Base-by-base conservation (phyloP, 495 filamentous ascomycete species). In the Gamarada debralockiae region DNA sequence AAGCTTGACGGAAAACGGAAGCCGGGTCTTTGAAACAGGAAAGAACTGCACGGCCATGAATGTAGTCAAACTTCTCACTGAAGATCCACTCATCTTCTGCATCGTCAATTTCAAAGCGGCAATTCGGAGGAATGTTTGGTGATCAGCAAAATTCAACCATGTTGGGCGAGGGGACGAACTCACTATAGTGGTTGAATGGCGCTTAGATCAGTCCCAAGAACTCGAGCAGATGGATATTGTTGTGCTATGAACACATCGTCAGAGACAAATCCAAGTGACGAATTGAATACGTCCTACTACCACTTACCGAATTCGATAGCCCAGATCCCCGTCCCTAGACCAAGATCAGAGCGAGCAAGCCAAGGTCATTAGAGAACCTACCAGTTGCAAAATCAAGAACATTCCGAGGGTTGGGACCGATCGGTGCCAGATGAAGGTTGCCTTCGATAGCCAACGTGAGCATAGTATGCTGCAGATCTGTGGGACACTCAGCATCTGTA, bases 61-160 rank as follows among this genome's bases (percentile, higher is more conserved):
- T 67, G 53, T 66, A 74, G 63, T 79, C 74, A 55, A 79, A 77
- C 33, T 56, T 54, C 15, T 67, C 49, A 6, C 48, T 31, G 57
- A 66, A 79, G 3, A 69, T 52, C 77, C 77, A 81, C 0, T 68
- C 60, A 36, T 75, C 66, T 56, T 79, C 73, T 15, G 70, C 68
- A 56, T 81, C 75, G 60, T 76, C 72, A 53, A 78, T 66, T 41
- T 73, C 57, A 58, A 81, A 78, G 8, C 54, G 59, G 43, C 67
- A 62, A 53, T 80, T 80, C 15, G 72, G 71, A 0, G 76, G 72
- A 12, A 76, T 60, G 61, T 67, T 61, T 15, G 18, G 46, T 14
- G 1, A 36, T 39, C n/a, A 48, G 13, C n/a, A 20, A 29, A 33
- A 24, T 2, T 17, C 23, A 5, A 21, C 15, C 8, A 9, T 24